phyloP scores from a whole-genome alignment of 2,329 filamentous ascomycete species.

The Xenoacremonium recifei region DNA sequence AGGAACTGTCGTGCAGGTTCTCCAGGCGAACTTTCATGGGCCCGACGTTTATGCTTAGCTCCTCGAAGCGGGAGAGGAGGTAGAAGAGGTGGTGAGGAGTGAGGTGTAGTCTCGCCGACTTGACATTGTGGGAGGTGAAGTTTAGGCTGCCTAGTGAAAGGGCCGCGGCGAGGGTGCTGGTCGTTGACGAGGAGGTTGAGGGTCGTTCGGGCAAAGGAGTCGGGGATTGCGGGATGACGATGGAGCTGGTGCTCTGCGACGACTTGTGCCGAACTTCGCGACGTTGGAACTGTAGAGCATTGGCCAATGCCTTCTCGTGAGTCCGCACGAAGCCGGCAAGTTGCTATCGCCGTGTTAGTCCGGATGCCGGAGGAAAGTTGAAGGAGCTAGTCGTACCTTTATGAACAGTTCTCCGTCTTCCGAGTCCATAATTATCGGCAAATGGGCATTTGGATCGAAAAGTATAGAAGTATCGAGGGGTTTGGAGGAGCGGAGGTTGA shows the following conservation, averaged over 20 bases:
- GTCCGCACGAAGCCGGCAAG: constrained; percentile 94
- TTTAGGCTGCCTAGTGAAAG: constrained; percentile 82
- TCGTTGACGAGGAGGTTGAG: constrained; percentile 65
- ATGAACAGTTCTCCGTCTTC: constrained; percentile 89
- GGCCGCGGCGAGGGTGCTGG: constrained; percentile 76
- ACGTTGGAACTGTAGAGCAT: constrained; percentile 79
- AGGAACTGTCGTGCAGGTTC: constrained; percentile 85
- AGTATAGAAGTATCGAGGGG: constrained; percentile 1
- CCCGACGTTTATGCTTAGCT: constrained; percentile 84
- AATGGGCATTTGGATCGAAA: constrained; percentile 23
- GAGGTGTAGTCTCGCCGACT: constrained; percentile 86
- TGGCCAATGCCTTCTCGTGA: constrained; percentile 95
- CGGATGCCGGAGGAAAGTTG: constrained; percentile 13
- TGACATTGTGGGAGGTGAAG: constrained; percentile 81
- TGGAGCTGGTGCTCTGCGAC: constrained; percentile 62
- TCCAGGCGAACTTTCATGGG: constrained; percentile 96
- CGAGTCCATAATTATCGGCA: constrained; percentile 69
- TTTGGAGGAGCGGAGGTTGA: constrained; percentile 5
- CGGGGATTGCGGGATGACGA: constrained; percentile 54
- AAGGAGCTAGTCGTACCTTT: constrained; percentile 63
- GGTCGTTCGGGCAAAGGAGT: constrained; percentile 58
- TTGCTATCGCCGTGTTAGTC: constrained; percentile 61
- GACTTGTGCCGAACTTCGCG: constrained; percentile 71
- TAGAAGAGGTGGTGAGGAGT: constrained; percentile 98
- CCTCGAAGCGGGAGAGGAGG: constrained; percentile 90